These are phyloP conservation scores for Rhizodiscina lignyota DNA, from an alignment of 495 filamentous ascomycete genomes.

Conservation along the genomic window DNA sequence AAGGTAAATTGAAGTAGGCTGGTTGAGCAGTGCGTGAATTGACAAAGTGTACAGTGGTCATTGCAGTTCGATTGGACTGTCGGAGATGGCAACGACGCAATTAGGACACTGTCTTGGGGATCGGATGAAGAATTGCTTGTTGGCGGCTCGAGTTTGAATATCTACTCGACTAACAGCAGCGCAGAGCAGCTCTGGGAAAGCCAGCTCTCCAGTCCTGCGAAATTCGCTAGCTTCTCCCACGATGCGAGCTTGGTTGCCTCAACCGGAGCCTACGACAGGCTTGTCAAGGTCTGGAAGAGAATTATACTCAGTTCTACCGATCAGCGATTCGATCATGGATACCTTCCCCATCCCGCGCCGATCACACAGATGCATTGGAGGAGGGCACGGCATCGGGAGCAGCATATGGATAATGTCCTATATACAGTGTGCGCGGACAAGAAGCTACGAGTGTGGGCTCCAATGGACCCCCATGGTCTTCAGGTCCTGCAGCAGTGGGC, in stretches of 20 bases:
- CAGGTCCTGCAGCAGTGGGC: conserved; percentile 66
- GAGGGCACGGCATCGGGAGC: conserved; percentile 52
- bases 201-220: conserved; percentile 50
- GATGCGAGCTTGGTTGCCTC: conserved; percentile 77
- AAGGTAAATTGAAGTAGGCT: conserved; percentile 35
- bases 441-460: conserved; percentile 68
- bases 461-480: conserved; percentile 53
- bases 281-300: conserved; percentile 87
- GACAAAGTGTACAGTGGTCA: conserved; percentile 32
- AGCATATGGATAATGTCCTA: conserved; percentile 75
- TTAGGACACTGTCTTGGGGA: conserved; percentile 72
- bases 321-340: conserved; percentile 77
- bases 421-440: conserved; percentile 85
- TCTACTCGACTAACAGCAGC: conserved; percentile 40
- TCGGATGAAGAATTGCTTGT: conserved; percentile 65
- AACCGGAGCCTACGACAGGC: conserved; percentile 58
- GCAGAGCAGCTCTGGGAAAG: conserved; percentile 54
- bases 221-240: conserved; percentile 67
- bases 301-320: conserved; percentile 71
- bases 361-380: conserved; percentile 82
- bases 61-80: conserved; percentile 28
- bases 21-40: conserved; percentile 4
- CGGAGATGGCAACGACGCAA: conserved; percentile 21
- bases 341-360: conserved; percentile 65
- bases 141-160: conserved; percentile 50